phyloP scores from a whole-genome alignment of 2,329 filamentous ascomycete species.

The Botrytis fragariae region DNA sequence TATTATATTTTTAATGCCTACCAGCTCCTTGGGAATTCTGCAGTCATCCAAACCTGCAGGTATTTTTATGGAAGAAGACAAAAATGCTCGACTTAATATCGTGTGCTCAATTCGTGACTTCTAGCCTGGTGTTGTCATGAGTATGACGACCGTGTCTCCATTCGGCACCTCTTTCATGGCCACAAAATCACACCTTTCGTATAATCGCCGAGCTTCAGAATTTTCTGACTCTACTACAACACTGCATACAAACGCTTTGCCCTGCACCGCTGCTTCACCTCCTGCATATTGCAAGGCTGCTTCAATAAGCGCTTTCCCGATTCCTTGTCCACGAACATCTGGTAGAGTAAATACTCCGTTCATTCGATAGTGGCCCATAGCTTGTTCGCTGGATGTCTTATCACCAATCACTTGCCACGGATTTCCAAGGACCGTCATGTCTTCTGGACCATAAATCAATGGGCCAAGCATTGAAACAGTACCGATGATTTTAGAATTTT shows the following conservation, averaged over 20 bases:
- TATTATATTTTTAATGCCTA: background rate
- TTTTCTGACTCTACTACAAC: constrained; percentile 41
- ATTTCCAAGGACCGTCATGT: constrained; percentile 21
- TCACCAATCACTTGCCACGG: constrained; percentile 25
- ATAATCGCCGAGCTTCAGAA: constrained; percentile 38
- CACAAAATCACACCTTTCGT: constrained; percentile 41
- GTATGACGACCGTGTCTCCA: constrained; percentile 22
- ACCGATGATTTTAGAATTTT: constrained; percentile 35
- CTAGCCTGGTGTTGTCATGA: constrained; percentile 23
- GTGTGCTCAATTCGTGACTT: no score
- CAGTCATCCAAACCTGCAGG: background rate
- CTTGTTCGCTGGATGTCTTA: background rate
- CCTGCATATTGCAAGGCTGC: constrained; percentile 35
- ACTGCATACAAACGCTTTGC: constrained; percentile 34
- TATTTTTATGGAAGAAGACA: background rate
- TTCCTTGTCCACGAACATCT: constrained; percentile 40
- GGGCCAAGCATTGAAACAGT: constrained; percentile 39
- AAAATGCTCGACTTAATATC: background rate
- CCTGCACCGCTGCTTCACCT: constrained; percentile 28
- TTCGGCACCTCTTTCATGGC: constrained; percentile 26
- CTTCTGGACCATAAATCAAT: constrained; percentile 28
- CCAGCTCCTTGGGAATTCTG: background rate
- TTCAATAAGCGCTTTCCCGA: constrained; percentile 39
- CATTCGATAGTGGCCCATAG: constrained; percentile 37
- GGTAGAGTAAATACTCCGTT: constrained; percentile 43